Evolutionary conservation across 192 early-diverging fungal species (phyloP).

Genomic region (Powellomyces hirtus): DNA sequence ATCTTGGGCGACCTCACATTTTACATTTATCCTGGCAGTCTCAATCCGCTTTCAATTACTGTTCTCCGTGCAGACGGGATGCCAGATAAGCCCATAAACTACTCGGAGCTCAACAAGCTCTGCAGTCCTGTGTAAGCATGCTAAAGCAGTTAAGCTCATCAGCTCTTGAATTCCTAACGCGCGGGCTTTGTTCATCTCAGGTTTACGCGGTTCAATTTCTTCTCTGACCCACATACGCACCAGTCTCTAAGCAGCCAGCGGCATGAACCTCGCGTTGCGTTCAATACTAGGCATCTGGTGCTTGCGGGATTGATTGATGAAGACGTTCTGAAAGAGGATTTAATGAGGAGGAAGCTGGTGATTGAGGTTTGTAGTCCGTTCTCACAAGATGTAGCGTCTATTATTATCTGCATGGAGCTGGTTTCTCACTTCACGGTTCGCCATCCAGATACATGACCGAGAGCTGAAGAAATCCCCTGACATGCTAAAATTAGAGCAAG

Average conservation of each 20-base stretch:
- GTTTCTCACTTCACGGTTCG: too few relatives aligned
- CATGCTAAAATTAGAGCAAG: neutral
- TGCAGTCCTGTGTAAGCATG: constrained; percentile 29
- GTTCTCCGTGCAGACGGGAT: constrained; percentile 24
- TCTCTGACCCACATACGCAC: constrained; percentile 28
- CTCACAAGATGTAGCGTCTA: too few relatives aligned
- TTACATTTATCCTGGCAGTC: constrained; percentile 2
- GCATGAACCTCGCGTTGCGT: constrained; percentile 3
- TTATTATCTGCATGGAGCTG: too few relatives aligned
- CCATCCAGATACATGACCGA: constrained; percentile 43
- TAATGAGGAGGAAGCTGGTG: constrained; percentile 16
- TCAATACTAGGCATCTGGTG: constrained; percentile 35
- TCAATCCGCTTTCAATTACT: constrained; percentile 39
- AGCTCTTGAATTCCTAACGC: neutral
- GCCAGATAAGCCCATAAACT: constrained; percentile 32
- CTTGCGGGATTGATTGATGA: constrained; percentile 33
- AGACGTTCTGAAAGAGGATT: constrained; percentile 19
- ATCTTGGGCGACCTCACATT: too few relatives aligned
- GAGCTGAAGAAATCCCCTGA: constrained; percentile 9
- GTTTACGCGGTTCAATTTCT: constrained; percentile 31
- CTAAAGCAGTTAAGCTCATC: neutral
- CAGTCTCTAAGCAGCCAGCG: neutral
- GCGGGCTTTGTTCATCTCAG: neutral
- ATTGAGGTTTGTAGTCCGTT: constrained; percentile 29
- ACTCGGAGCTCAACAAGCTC: constrained; percentile 7